phyloP scores from a whole-genome alignment of 805 yeast genomes.

The Komagataella ulmi region DNA sequence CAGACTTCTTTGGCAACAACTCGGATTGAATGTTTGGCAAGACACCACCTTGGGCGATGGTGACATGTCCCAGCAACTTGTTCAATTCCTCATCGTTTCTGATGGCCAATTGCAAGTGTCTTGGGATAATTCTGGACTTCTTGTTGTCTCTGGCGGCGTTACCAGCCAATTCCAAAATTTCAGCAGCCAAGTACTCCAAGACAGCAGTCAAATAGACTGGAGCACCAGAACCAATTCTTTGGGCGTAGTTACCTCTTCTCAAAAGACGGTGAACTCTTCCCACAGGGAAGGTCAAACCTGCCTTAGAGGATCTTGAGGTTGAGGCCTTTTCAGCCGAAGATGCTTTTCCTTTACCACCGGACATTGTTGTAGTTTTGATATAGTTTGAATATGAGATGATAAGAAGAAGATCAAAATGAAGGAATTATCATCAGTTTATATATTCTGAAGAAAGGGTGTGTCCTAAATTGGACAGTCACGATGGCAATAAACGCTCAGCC shows the following conservation, averaged over 20 bases:
- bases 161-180: conserved; percentile 96
- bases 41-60: conserved; percentile 98
- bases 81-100: conserved; percentile 98
- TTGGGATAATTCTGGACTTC: conserved; percentile 97
- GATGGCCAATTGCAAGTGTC: conserved; percentile 93
- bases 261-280: conserved; percentile 97
- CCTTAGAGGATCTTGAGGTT: conserved; percentile 96
- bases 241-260: conserved; percentile 96
- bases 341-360: conserved; percentile 85
- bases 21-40: conserved; percentile 93
- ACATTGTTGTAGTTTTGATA: conserved; percentile 20
- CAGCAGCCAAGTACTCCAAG: conserved; percentile 94
- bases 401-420: background rate
- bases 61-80: conserved; percentile 84
- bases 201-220: conserved; percentile 97
- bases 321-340: conserved; percentile 91
- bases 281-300: conserved; percentile 98
- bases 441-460: background rate
- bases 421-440: conserved; percentile 1
- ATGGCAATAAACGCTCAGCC: background rate
- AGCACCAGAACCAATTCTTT: conserved; percentile 98
- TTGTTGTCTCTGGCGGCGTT: conserved; percentile 98
- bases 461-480: background rate
- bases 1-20: conserved; percentile 58
- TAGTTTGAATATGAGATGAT: background rate